phyloP scores from a whole-genome alignment of 1,139 yeast genomes.

The Geotrichum citri-aurantii region DNA sequence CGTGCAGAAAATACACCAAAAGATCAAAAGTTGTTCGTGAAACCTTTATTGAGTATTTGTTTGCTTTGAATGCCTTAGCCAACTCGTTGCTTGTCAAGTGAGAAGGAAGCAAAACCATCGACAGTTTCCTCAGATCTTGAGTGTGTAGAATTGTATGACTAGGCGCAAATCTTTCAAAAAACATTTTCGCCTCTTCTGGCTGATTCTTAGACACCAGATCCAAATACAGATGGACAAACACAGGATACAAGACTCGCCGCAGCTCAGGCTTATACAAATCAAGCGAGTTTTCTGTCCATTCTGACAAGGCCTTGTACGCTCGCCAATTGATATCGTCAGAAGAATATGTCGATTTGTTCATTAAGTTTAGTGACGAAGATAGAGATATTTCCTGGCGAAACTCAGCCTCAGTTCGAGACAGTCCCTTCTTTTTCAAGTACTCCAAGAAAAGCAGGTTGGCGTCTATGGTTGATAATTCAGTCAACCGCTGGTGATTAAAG shows the following conservation, averaged over 20 bases:
- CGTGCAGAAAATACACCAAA: conserved; percentile 79
- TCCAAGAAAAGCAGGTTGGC: conserved; percentile 53
- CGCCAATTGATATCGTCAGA: conserved; percentile 31
- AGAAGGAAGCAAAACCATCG: conserved; percentile 70
- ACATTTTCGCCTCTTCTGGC: conserved; percentile 56
- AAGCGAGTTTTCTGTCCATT: conserved; percentile 88
- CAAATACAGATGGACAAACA: conserved; percentile 81
- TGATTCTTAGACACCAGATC: conserved; percentile 65
- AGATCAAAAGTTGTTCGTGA: conserved; percentile 83
- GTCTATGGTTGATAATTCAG: not conserved
- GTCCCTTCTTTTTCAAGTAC: conserved; percentile 88
- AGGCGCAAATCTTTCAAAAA: conserved; percentile 65
- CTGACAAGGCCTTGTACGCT: conserved; percentile 72
- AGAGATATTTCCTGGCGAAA: conserved; percentile 61
- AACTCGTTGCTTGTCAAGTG: conserved; percentile 79
- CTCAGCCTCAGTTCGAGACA: conserved; percentile 90
- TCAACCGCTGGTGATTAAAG: not conserved
- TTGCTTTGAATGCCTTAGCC: conserved; percentile 66
- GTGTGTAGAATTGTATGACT: conserved; percentile 78
- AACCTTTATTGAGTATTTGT: conserved; percentile 69
- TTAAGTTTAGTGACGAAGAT: not conserved
- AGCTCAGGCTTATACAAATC: conserved; percentile 91
- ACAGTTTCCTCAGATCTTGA: conserved; percentile 63
- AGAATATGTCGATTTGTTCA: not conserved
- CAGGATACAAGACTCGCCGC: conserved; percentile 76